Evolutionary conservation across 768 basidiomycete species (phyloP), one percentile per base, ranked within the genome.

Genomic region (Amanita muscaria): DNA sequence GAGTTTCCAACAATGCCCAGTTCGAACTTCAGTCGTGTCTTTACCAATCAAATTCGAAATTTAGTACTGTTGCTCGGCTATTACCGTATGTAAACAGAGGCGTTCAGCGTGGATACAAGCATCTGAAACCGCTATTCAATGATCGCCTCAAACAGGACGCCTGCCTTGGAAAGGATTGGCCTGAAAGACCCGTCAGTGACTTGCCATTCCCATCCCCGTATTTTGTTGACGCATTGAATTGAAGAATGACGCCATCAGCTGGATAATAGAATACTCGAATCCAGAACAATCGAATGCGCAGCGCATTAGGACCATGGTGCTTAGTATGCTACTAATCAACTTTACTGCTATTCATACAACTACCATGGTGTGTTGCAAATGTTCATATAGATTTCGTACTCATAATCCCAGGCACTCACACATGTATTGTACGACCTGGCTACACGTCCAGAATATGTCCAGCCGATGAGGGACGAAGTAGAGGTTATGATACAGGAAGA

Each of bases 161-260:
- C 32, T 32, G 45, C 8, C 47, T 60, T n/a, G 63, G 63, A 10
- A 18, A 21, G 3, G 54, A 65, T 16, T 62, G 58, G 54, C 47
- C 53, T 8, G 60, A 51, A 0, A 65, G 59, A 50, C 63, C 64
- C 15, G 62, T 63, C 21, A 29, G 52, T 27, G 7, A 3, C 6
- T 16, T 9, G 7, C 24, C n/a, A 9, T 12, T 25, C 41, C 24
- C 11, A n/a, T 42, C 46, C 21, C 15, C 51, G 1, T 51, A 23
- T 4, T 7, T 42, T 8, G 29, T 16, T 27, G 18, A 16, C 3
- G n/a, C n/a, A n/a, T n/a, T n/a, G n/a, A 12, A n/a, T 11, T 19
- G 4, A 32, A 74, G 74, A 65, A 66, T 39, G 73, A 75, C 44
- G 47, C 74, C 19, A 57, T 76, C 0, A 60, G 64, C n/a, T 77